Evolutionary conservation across 768 basidiomycete genomes (phyloP).

Genomic region (Sistotremastrum suecicum): DNA sequence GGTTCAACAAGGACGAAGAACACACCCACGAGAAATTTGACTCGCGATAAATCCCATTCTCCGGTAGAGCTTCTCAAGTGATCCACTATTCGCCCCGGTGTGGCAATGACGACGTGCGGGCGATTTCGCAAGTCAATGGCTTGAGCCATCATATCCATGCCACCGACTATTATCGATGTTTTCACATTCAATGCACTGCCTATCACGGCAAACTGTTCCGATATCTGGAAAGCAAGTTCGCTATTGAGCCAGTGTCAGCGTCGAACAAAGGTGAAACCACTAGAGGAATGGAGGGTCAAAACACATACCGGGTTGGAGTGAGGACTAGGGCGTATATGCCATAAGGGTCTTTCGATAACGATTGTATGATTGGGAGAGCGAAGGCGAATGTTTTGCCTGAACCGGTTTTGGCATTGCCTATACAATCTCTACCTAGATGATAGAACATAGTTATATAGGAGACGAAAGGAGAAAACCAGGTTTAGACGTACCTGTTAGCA

Average conservation of each 20-base stretch:
- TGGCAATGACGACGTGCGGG: conserved; percentile 91
- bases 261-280: not conserved
- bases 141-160: conserved; percentile 97
- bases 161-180: conserved; percentile 86
- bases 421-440: conserved; percentile 74
- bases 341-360: conserved; percentile 77
- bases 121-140: conserved; percentile 72
- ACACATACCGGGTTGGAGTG: conserved; percentile 79
- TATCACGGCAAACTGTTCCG: conserved; percentile 89
- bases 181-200: conserved; percentile 69
- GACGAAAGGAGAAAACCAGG: not conserved
- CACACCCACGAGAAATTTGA: conserved; percentile 65
- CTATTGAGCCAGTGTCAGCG: conserved; percentile 24
- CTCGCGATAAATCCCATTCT: conserved; percentile 73
- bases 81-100: conserved; percentile 90
- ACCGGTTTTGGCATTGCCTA: conserved; percentile 96
- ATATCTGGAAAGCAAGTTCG: conserved; percentile 93
- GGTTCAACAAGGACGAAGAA: not conserved
- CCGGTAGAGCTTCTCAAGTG: conserved; percentile 59
- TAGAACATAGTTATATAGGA: not conserved
- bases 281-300: not conserved
- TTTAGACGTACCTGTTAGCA: conserved; percentile 53
- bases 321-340: conserved; percentile 89
- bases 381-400: conserved; percentile 98
- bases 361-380: conserved; percentile 87